A percentile compares a stretch with the other conserved stretches of the same genome.
Conservation (phyloP, 768 basidiomycete species). For the Scleroderma bovista region DNA sequence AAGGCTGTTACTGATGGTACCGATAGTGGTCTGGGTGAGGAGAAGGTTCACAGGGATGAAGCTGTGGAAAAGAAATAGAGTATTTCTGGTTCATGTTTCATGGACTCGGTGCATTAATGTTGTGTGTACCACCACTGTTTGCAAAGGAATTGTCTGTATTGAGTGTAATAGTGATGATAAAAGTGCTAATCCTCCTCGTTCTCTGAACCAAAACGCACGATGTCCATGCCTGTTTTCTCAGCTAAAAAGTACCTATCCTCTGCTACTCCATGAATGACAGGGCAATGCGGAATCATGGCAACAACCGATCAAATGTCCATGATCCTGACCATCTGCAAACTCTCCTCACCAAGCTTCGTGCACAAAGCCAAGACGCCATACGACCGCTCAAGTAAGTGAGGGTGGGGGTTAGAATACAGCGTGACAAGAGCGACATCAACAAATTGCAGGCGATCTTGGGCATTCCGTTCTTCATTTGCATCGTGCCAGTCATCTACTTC, state of each 20-base stretch:
- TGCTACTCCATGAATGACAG: no score
- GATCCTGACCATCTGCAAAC: background rate
- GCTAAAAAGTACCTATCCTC: no score
- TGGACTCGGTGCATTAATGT: no score
- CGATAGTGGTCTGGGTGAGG: background rate
- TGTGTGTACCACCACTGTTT: no score
- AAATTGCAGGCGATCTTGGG: background rate
- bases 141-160: no score
- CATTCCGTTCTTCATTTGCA: background rate
- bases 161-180: no score
- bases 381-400: background rate
- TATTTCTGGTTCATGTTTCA: background rate
- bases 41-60: background rate
- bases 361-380: constrained; percentile 1
- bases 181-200: no score
- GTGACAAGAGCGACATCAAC: constrained; percentile 18
- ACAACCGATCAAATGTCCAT: background rate
- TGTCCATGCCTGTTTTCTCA: no score
- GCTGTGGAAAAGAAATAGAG: background rate
- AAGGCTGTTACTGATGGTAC: background rate
- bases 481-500: background rate
- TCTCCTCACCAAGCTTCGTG: no score
- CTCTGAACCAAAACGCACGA: no score
- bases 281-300: constrained; percentile 9
- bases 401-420: constrained; percentile 16